Percentiles rank a stretch among this genome's conserved stretches.
phyloP scores from a whole-genome alignment of 768 basidiomycete genomes.

The Termitomyces sp. region DNA sequence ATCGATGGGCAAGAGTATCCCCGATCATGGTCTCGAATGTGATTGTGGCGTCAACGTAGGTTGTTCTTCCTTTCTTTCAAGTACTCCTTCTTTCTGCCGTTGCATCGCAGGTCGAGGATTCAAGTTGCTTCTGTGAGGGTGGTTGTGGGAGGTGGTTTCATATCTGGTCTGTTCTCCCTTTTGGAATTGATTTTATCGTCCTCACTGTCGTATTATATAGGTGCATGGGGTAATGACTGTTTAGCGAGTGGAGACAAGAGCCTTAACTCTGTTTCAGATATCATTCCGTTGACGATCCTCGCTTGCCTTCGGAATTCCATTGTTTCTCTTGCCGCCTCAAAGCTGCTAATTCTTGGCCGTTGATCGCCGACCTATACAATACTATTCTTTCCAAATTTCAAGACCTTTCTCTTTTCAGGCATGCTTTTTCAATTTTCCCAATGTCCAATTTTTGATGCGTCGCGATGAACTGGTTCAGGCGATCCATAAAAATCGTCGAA shows the following conservation, averaged over 20 bases:
- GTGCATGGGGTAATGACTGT: conserved; percentile 53
- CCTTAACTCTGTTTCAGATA: conserved; percentile 36
- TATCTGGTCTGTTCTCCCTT: conserved; percentile 47
- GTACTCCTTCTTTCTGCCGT: not conserved
- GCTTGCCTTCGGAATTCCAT: conserved; percentile 54
- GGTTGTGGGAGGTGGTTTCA: conserved; percentile 76
- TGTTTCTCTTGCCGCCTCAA: conserved; percentile 78
- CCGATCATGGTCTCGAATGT: conserved; percentile 49
- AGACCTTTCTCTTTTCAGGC: conserved; percentile 73
- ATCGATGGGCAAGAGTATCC: conserved; percentile 10
- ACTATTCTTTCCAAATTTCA: conserved; percentile 58
- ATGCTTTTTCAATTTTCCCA: not conserved
- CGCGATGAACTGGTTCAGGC: conserved; percentile 5
- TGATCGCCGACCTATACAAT: conserved; percentile 58
- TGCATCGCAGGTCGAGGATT: conserved; percentile 47
- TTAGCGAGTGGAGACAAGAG: not conserved
- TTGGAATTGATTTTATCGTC: not conserved
- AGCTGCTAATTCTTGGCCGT: conserved; percentile 62
- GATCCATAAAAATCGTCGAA: conserved; percentile 41
- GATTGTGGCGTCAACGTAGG: conserved; percentile 62
- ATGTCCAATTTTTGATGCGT: not conserved
- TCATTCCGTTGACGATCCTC: conserved; percentile 52
- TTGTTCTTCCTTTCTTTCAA: conserved; percentile 22
- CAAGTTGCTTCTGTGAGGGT: conserved; percentile 59
- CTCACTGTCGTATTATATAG: conserved; percentile 22